Evolutionary conservation across 1,284 basidiomycete genomes (phyloP).

Genomic region (Flammula alnicola): DNA sequence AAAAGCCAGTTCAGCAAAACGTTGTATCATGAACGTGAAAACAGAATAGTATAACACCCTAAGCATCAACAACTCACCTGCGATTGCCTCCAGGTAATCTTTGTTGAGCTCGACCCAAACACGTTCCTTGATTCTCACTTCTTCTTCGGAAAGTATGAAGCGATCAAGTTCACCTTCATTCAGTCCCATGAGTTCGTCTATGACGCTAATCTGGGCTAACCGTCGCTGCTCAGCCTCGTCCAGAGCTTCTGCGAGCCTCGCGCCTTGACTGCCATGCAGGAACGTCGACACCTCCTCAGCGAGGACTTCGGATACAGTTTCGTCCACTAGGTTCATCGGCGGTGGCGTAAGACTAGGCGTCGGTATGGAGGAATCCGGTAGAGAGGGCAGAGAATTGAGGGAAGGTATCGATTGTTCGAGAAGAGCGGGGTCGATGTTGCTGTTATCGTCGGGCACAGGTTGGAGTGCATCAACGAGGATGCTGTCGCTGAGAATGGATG

Average conservation of each 20-base stretch:
- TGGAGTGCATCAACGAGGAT: constrained; percentile 40
- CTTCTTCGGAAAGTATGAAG: constrained; percentile 85
- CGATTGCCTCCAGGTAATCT: constrained; percentile 91
- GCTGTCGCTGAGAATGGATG: constrained; percentile 49
- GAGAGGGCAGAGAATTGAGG: constrained; percentile 12
- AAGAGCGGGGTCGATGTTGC: constrained; percentile 64
- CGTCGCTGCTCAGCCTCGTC: constrained; percentile 66
- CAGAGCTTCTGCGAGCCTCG: constrained; percentile 58
- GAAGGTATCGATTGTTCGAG: constrained; percentile 36
- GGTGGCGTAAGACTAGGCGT: constrained; percentile 26
- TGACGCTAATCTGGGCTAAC: constrained; percentile 48
- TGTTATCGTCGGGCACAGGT: constrained; percentile 45
- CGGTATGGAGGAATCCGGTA: constrained; percentile 21
- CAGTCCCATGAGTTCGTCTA: constrained; percentile 71
- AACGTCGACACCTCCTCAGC: constrained; percentile 70
- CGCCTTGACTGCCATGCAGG: constrained; percentile 61
- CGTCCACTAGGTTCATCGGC: constrained; percentile 33
- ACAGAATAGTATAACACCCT: constrained; percentile 1
- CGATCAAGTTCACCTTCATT: constrained; percentile 94
- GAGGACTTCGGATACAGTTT: constrained; percentile 54
- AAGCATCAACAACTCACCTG: constrained; percentile 56
- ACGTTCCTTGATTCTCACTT: constrained; percentile 89
- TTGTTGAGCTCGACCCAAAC: constrained; percentile 97
- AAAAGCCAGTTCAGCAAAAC: constrained; percentile 48
- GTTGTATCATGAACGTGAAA: constrained; percentile 5